These are phyloP conservation scores for Kuraishia molischiana DNA, from an alignment of 805 yeast genomes.

Conservation along the genomic window DNA sequence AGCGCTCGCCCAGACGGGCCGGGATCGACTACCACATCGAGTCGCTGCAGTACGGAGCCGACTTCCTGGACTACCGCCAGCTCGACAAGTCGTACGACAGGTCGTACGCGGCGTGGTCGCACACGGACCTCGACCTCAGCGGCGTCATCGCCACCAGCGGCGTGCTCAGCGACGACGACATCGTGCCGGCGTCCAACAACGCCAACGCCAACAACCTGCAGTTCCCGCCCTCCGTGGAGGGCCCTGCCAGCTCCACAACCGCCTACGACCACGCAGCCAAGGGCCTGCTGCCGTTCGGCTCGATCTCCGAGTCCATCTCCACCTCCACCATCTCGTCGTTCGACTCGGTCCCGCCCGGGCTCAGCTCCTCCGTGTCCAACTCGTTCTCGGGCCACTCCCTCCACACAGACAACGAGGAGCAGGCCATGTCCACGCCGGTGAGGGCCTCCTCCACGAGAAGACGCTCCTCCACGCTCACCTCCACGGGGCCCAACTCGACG, in stretches of 20 bases:
- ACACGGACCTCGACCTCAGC: background rate
- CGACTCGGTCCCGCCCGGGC: constrained; percentile 18
- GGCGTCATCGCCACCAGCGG: too few relatives aligned
- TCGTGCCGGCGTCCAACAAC: constrained; percentile 4
- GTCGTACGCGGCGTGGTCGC: background rate
- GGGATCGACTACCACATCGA: background rate
- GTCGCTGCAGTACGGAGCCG: background rate
- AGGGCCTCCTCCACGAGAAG: constrained; percentile 16
- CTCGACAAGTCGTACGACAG: background rate
- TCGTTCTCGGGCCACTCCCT: constrained; percentile 8
- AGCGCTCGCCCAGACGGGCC: background rate
- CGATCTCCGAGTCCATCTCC: constrained; percentile 13
- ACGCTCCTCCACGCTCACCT: constrained; percentile 8
- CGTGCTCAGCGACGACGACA: background rate
- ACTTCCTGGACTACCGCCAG: background rate
- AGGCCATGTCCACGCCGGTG: constrained; percentile 19
- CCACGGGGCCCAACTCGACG: constrained; percentile 10
- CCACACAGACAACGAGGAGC: constrained; percentile 3
- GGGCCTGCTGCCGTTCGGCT: background rate
- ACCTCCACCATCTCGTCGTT: constrained; percentile 16
- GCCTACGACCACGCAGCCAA: background rate
- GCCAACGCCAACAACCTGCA: background rate
- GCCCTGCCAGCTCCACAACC: too few relatives aligned
- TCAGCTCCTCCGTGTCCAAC: constrained; percentile 12
- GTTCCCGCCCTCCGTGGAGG: too few relatives aligned